Evolutionary conservation across 1,284 basidiomycete species (phyloP), one percentile per base, ranked within the genome.

Genomic region (Trametes sp.): DNA sequence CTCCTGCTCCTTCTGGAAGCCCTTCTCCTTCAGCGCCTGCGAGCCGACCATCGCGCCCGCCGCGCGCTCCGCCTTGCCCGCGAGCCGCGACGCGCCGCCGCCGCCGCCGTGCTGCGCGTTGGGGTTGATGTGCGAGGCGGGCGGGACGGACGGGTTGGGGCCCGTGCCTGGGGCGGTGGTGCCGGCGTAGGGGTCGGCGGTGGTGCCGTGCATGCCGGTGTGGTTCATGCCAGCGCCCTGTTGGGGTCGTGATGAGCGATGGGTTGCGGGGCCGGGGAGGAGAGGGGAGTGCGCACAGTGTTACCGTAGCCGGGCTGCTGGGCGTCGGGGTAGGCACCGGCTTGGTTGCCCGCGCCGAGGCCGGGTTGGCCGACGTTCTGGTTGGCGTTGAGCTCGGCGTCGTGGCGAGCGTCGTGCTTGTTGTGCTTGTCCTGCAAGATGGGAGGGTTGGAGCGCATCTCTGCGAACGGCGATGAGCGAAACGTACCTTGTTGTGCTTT

Each of bases 1-100:
- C 74, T 84, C 83, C 79, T 80, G 78, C 69, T 87, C 81, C 70
- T 86, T 86, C 76, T 84, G 78, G 44, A 80, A 61, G 11, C 83
- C 84, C 67, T 82, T 84, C 14, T 77, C 79, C 68, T 84, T 83
- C 44, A 87, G 73, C 0, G 80, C 74, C 45, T 78, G 75, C 69
- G 81, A 84, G 29, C 84, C 82, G 48, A 86, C 70, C 45, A 82
- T 61, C 8, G 76, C 69, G 5, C 84, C 85, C 33, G 84, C 69
- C 7, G 79, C 80, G 7, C 80, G 78, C 72, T 87, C 84, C 28
- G 83, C 74, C 64, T 84, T 84, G 28, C 84, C 84, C 2, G 77
- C 77, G 36, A 80, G 66, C 2, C 76, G 69, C 13, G 74, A 72
- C 10, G 69, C 67, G 16, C 72, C 69, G 36, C 72, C 69, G 10